Percentiles rank a stretch among this genome's conserved stretches.
Evolutionary conservation across 1,284 basidiomycete species (phyloP).

Genomic region (Irpex rosettiformis): DNA sequence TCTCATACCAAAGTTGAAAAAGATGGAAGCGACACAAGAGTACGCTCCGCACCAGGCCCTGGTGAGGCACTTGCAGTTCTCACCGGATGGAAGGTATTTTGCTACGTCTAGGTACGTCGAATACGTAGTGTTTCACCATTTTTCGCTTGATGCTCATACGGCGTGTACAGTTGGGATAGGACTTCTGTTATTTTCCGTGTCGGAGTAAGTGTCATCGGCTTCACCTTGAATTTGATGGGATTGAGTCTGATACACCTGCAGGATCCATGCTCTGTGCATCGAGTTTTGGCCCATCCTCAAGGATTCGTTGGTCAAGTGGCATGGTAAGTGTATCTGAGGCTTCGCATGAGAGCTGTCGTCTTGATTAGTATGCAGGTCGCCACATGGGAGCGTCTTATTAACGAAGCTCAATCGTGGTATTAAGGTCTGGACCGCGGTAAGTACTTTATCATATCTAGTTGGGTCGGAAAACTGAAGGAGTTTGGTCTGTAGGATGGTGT

Average conservation of each 20-base stretch:
- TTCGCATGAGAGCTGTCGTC: constrained; percentile 2
- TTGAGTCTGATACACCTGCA: constrained; percentile 21
- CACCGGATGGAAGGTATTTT: constrained; percentile 64
- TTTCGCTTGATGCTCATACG: background rate
- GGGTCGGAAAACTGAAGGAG: background rate
- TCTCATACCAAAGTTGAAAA: constrained; percentile 56
- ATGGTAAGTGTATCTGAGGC: constrained; percentile 43
- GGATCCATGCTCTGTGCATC: constrained; percentile 58
- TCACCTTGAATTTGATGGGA: constrained; percentile 3
- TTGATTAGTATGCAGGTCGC: constrained; percentile 47
- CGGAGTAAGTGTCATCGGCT: constrained; percentile 48
- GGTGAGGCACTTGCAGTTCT: constrained; percentile 69
- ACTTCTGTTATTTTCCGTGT: constrained; percentile 74
- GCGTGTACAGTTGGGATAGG: constrained; percentile 63
- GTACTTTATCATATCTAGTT: constrained; percentile 16
- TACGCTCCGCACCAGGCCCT: constrained; percentile 61
- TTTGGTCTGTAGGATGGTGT: constrained; percentile 62
- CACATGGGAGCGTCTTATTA: constrained; percentile 56
- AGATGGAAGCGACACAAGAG: constrained; percentile 55
- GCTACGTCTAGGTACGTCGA: constrained; percentile 63
- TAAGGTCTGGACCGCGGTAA: constrained; percentile 73
- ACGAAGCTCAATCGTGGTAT: constrained; percentile 69
- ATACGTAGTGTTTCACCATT: background rate
- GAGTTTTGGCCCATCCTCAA: constrained; percentile 65
- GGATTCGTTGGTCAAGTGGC: constrained; percentile 79